These are phyloP conservation scores for Emmonsiellopsis sp. DNA, from an alignment of 2,329 filamentous ascomycete genomes.

Conservation along the genomic window DNA sequence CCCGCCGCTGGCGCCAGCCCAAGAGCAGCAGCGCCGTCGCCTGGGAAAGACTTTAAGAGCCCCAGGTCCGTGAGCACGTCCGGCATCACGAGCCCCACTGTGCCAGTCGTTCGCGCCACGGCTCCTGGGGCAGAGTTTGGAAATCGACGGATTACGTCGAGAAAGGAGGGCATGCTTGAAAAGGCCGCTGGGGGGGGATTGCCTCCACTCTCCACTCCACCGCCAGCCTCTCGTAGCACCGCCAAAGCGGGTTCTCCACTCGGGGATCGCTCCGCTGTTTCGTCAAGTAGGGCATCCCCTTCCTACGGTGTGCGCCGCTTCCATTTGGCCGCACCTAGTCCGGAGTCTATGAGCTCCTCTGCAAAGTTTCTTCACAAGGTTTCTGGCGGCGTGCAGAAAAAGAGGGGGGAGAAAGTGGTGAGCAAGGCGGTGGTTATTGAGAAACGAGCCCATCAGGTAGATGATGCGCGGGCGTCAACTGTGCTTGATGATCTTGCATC, in stretches of 20 bases:
- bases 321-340: constrained; percentile 28
- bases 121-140: constrained; percentile 34
- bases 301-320: constrained; percentile 26
- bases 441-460: constrained; percentile 18
- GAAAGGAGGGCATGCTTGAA: not conserved
- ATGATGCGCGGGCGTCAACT: constrained; percentile 15
- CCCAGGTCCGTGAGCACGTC: constrained; percentile 6
- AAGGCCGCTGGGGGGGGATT: not conserved
- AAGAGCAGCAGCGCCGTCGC: not conserved
- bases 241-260: not conserved
- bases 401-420: constrained; percentile 18
- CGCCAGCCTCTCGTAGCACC: not conserved
- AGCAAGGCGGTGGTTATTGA: constrained; percentile 32
- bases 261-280: not conserved
- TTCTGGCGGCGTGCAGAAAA: constrained; percentile 28
- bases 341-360: constrained; percentile 1
- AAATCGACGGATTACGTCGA: constrained; percentile 12
- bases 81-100: constrained; percentile 13
- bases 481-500: constrained; percentile 22
- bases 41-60: not conserved
- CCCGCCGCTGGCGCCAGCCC: constrained; percentile 10
- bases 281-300: not conserved
- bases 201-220: not conserved
- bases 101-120: constrained; percentile 34
- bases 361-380: constrained; percentile 16